Evolutionary conservation across 352 stramenopile genomes (phyloP).

Genomic region (Thalassiosira tumida): DNA sequence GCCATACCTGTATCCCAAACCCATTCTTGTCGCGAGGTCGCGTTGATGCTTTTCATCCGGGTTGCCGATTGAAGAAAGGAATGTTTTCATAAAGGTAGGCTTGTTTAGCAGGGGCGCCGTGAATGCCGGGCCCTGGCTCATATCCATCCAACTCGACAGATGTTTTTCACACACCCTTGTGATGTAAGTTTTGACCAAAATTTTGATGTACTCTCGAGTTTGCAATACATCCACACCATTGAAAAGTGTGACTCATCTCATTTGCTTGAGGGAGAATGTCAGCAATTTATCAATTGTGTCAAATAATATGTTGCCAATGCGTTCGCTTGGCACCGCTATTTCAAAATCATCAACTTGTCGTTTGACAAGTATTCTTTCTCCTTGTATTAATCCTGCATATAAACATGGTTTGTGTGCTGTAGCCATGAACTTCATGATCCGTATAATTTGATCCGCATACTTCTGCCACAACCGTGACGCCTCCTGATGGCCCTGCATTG

Average conservation of each 20-base stretch:
- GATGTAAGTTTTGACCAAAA: constrained; percentile 53
- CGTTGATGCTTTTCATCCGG: constrained; percentile 36
- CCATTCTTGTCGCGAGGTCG: constrained; percentile 20
- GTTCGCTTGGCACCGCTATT: constrained; percentile 22
- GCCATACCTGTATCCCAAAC: constrained; percentile 55
- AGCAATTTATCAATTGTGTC: constrained; percentile 36
- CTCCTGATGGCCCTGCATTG: constrained; percentile 80
- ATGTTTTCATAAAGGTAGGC: neutral
- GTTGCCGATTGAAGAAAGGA: neutral
- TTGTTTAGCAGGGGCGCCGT: neutral
- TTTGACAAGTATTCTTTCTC: constrained; percentile 53
- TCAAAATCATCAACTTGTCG: constrained; percentile 80
- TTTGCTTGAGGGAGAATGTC: constrained; percentile 37
- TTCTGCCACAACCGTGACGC: constrained; percentile 77
- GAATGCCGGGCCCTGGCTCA: too few species aligned
- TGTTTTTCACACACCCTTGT: constrained; percentile 28
- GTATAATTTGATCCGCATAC: constrained; percentile 59
- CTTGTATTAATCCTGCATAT: constrained; percentile 14
- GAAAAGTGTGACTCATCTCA: constrained; percentile 42
- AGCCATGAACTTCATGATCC: constrained; percentile 27
- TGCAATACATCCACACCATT: constrained; percentile 77
- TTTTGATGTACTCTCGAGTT: constrained; percentile 61
- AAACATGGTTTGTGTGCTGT: constrained; percentile 73
- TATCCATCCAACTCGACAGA: constrained; percentile 4
- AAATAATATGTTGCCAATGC: constrained; percentile 39